These are phyloP conservation scores for Termitomyces sp. DNA, from an alignment of 1,284 basidiomycete species.

Conservation along the genomic window DNA sequence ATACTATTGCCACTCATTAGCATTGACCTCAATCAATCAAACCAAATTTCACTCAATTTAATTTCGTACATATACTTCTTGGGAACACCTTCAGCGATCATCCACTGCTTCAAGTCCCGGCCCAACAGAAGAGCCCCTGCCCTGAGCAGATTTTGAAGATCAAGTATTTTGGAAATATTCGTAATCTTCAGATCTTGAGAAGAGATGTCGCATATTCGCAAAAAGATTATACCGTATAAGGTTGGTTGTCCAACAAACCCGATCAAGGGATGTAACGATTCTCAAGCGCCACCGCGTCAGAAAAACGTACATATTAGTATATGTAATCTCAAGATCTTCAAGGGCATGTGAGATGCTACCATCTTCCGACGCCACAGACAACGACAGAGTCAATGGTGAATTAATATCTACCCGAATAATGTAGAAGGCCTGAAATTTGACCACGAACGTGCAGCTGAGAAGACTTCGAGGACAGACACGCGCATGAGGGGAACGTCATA, in stretches of 20 bases:
- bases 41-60: neutral
- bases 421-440: neutral
- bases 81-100: neutral
- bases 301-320: neutral
- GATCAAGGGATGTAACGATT: neutral
- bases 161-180: too few species aligned
- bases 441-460: too few species aligned
- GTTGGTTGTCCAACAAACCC: neutral
- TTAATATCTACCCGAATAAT: neutral
- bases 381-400: neutral
- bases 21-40: neutral
- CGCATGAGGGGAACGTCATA: too few species aligned
- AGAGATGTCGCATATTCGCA: neutral
- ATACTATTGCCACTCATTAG: neutral
- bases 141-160: too few species aligned
- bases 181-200: neutral
- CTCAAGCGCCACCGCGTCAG: neutral
- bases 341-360: neutral
- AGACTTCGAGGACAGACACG: too few species aligned
- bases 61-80: neutral
- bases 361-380: neutral
- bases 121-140: too few species aligned
- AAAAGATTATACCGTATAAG: neutral
- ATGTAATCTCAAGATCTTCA: neutral
- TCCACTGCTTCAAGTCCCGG: neutral